Conservation (phyloP, 208 protist genomes). For the Strigomonas oncopelti region DNA sequence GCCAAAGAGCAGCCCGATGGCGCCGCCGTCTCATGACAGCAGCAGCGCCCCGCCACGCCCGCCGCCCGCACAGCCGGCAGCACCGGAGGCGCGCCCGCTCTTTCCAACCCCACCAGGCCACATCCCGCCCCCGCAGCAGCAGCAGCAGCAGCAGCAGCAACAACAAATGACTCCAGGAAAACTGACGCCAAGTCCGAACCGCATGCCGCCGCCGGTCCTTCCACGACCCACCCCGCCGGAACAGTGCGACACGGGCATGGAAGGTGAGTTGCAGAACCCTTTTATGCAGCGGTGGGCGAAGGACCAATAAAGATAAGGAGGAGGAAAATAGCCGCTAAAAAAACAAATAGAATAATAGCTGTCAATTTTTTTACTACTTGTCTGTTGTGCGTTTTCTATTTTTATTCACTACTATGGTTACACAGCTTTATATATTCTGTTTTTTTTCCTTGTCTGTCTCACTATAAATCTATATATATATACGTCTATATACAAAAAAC, state of each 20-base stretch:
- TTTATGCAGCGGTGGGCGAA: conserved; percentile 70
- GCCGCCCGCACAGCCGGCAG: not conserved
- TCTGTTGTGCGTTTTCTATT: too few relatives aligned
- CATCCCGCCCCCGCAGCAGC: not conserved
- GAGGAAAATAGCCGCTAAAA: too few relatives aligned
- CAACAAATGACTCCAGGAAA: too few relatives aligned
- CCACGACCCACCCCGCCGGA: not conserved
- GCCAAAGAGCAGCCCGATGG: not conserved
- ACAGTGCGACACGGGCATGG: conserved; percentile 14
- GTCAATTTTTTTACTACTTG: too few relatives aligned
- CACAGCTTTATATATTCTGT: too few relatives aligned
- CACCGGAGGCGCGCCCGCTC: not conserved
- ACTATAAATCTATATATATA: too few relatives aligned
- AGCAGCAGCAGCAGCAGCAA: conserved; percentile 5
- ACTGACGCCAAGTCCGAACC: not conserved
- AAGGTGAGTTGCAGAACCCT: conserved; percentile 63
- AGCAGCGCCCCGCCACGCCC: not conserved
- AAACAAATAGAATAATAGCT: too few relatives aligned
- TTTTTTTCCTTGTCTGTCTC: too few relatives aligned
- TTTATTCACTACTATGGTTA: too few relatives aligned
- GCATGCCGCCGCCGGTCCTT: not conserved
- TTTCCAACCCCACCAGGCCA: not conserved
- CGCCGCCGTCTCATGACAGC: not conserved
- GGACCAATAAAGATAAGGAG: too few relatives aligned
- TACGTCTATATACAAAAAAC: too few relatives aligned